phyloP scores from a whole-genome alignment of 116 monocot species.

The Thalassia testudinum region DNA sequence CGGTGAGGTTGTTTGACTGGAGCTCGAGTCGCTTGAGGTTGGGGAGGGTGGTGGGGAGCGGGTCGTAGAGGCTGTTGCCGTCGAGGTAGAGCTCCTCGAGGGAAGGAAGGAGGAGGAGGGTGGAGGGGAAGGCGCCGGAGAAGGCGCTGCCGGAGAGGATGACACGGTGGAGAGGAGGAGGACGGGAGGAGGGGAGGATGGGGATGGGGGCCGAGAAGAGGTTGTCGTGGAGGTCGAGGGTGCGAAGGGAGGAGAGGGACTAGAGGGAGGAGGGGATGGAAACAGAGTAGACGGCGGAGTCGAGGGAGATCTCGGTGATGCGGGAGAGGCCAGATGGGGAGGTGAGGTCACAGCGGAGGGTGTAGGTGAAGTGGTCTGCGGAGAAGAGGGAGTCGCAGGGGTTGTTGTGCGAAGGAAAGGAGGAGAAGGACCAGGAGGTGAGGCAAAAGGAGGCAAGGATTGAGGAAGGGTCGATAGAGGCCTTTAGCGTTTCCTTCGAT shows the following conservation, averaged over 20 bases:
- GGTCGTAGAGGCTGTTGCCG: constrained; percentile 36
- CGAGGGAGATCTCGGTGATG: constrained; percentile 52
- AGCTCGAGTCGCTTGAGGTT: constrained; percentile 30
- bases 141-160: constrained; percentile 47
- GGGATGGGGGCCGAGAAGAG: constrained; percentile 28
- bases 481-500: constrained; percentile 27
- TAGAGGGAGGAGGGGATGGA: constrained; percentile 26
- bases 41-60: constrained; percentile 11
- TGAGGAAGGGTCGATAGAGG: constrained; percentile 21
- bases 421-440: constrained; percentile 46
- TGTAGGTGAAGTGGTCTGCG: constrained; percentile 42
- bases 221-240: constrained; percentile 42
- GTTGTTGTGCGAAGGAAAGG: constrained; percentile 27
- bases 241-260: constrained; percentile 34
- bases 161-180: constrained; percentile 18
- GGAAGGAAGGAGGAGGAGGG: constrained; percentile 16
- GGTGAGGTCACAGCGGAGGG: constrained; percentile 36
- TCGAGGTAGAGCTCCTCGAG: constrained; percentile 26
- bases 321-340: constrained; percentile 13
- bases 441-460: constrained; percentile 46
- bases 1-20: constrained; percentile 36
- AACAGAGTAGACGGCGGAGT: constrained; percentile 49
- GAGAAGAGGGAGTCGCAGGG: constrained; percentile 51
- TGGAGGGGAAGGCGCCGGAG: constrained; percentile 17
- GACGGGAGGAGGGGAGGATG: constrained; percentile 1